A percentile compares a stretch with the other conserved stretches of the same genome.
These are phyloP conservation scores for Myxozyma udenii DNA, from an alignment of 805 yeast species.

Conservation along the genomic window DNA sequence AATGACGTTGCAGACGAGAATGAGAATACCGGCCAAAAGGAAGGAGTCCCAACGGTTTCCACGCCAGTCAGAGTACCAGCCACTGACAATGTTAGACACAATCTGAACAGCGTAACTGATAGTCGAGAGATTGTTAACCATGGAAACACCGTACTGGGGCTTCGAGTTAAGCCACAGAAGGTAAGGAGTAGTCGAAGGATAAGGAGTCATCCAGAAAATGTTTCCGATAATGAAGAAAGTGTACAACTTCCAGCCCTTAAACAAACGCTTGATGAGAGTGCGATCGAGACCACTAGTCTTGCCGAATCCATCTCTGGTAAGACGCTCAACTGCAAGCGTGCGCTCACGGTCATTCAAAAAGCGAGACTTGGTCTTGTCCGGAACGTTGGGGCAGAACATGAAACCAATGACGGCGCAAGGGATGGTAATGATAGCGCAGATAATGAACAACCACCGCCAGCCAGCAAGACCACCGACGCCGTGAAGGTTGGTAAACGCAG, in stretches of 20 bases:
- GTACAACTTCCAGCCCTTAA: conserved; percentile 22
- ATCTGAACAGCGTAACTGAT: conserved; percentile 60
- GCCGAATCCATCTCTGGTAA: conserved; percentile 31
- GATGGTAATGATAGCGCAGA: conserved; percentile 59
- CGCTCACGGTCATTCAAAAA: conserved; percentile 58
- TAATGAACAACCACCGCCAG: conserved; percentile 72
- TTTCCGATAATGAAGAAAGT: conserved; percentile 20
- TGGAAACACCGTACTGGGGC: not conserved
- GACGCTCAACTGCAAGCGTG: conserved; percentile 48
- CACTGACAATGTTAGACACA: conserved; percentile 37
- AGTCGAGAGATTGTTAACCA: conserved; percentile 49
- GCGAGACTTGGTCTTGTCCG: conserved; percentile 52
- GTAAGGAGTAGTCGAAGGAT: conserved; percentile 18
- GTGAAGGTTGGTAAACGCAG: conserved; percentile 47
- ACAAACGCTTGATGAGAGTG: conserved; percentile 16
- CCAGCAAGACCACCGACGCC: conserved; percentile 56
- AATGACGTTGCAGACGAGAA: conserved; percentile 41
- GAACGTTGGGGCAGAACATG: conserved; percentile 64
- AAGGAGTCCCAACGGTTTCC: conserved; percentile 18
- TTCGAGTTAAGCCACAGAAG: conserved; percentile 19
- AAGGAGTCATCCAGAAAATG: conserved; percentile 27
- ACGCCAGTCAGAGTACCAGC: conserved; percentile 45
- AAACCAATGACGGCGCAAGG: conserved; percentile 57
- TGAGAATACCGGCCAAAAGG: conserved; percentile 16
- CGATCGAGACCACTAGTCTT: conserved; percentile 18